Base-by-base conservation (phyloP, 1,284 basidiomycete genomes). In the Calocybe gambosa region DNA sequence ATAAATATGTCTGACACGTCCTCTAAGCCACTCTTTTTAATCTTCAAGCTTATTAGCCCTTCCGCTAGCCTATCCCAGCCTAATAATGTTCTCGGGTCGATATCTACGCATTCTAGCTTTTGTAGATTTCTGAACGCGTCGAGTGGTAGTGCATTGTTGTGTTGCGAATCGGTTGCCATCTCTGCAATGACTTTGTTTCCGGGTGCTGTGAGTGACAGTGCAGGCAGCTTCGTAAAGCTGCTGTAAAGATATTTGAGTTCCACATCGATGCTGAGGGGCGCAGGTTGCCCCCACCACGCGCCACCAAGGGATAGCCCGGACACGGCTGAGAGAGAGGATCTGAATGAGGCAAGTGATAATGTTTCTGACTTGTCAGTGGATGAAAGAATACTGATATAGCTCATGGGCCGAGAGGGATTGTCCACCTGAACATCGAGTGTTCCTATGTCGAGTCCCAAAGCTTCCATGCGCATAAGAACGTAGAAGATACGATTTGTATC, bases 401-500 rank as follows among this genome's bases (percentile, higher is more conserved):
- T 84, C 71, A 85, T 82, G 15, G 86, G 87, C 19, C 83, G 76
- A 29, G 82, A 81, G 9, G 85, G 82, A 51, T 69, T 75, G 56
- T 85, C 76, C 45, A 90, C 70, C 34, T 74, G 76, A 50, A 88
- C 78, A 61, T 95, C 92, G 47, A 95, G 74, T n/a, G 83, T 78
- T 43, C 91, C 92, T 28, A 89, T 75, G 42, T 79, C 67, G 46
- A 89, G 69, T 12, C 81, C 84, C 28, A 89, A 65, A 2, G 79
- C 89, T 63, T 95, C 91, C 54, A 93, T 75, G 38, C 89, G 85
- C 66, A 93, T 85, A 46, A 95, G 76, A 52, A 92, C 66, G 64
- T 93, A 95, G 74, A 88, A 91, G 9, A 95, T 77, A 56, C 87
- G 89, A 62, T 92, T 88, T 13, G 77, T 79, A 64, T 93, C 88